Evolutionary conservation across 2,329 filamentous ascomycete genomes (phyloP), one percentile per base, ranked within the genome.

Genomic region (Leptodontidium sp.): DNA sequence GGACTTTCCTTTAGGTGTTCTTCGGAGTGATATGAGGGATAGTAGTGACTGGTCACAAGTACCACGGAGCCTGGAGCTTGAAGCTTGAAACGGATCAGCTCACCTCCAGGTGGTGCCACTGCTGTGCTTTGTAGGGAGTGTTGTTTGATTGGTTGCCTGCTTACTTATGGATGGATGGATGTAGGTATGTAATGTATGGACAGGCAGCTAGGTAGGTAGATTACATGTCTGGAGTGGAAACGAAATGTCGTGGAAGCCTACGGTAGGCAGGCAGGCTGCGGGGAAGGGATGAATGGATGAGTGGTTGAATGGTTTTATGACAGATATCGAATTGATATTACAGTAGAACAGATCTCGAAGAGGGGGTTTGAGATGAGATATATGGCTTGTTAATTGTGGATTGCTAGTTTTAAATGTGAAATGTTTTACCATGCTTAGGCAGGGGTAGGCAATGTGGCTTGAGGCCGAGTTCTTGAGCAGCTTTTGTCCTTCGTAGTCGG

Each of bases 181-280:
- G 29, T 3, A 32, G 6, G 29, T 3, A 1, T 6, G 6, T 6
- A 6, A 3, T 32, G 29, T 32, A 32, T 3, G 29, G 29, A 32
- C 29, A 32, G 29, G 29, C 6, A 32, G 4, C 29, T 32, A 21
- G 21, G 21, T 32, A 32, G 29, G 29, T 32, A 32, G 29, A 32
- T 32, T 32, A 32, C 29, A 32, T 32, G 29, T 6, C 4, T 32
- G 29, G 26, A 35, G 52, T 55, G 38, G 8, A 12, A 9, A 35
- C 52, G 9, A 4, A 29, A 55, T 55, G 52, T 40, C 35, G 55
- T 58, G 55, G 55, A 40, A 58, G 55, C 55, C 55, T 58, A 38
- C 15, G 32, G 55, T n/a, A 40, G 32, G 17, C 15, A 40, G 32
- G 32, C 55, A 6, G 55, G 55, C 11, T 11, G 55, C 35, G 55